A percentile compares a stretch with the other conserved stretches of the same genome.
These are phyloP conservation scores for Dothideomycetidae sp. DNA, from an alignment of 2,329 filamentous ascomycete species.

Conservation along the genomic window DNA sequence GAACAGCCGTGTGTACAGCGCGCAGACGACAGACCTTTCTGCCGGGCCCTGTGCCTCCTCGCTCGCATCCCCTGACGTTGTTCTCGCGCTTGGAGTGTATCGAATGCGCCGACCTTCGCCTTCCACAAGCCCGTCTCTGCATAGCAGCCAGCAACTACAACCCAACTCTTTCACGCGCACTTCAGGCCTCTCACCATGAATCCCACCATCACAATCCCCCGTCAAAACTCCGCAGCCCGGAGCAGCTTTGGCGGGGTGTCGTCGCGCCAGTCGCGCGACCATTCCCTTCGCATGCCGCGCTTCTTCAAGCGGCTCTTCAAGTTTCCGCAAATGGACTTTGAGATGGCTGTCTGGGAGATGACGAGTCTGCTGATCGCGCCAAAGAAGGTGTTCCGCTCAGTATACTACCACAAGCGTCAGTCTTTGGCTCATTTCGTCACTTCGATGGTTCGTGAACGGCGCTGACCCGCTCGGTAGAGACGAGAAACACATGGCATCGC, in stretches of 20 bases:
- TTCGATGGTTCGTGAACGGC: no score
- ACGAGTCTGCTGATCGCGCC: conserved; percentile 52
- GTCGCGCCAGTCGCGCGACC: conserved; percentile 24
- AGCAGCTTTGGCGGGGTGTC: conserved; percentile 38
- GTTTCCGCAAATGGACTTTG: conserved; percentile 61
- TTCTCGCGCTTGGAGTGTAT: no score
- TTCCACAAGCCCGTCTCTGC: no score
- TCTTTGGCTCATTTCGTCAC: background rate
- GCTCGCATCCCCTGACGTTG: no score
- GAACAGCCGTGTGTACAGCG: no score
- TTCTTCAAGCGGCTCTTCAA: conserved; percentile 59
- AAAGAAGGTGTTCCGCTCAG: conserved; percentile 56
- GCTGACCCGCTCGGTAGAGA: conserved; percentile 28
- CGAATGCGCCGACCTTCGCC: no score
- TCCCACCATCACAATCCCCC: conserved; percentile 45
- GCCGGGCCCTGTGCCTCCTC: no score
- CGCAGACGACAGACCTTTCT: no score
- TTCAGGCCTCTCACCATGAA: conserved; percentile 34
- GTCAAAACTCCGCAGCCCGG: conserved; percentile 36
- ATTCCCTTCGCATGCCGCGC: conserved; percentile 45
- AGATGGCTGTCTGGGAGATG: conserved; percentile 62
- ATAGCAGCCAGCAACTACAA: no score
- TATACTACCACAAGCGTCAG: conserved; percentile 52
- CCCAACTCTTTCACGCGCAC: no score
- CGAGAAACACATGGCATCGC: conserved; percentile 56